Conservation (phyloP, 1,139 yeast species). For the Suhomyces taliae region DNA sequence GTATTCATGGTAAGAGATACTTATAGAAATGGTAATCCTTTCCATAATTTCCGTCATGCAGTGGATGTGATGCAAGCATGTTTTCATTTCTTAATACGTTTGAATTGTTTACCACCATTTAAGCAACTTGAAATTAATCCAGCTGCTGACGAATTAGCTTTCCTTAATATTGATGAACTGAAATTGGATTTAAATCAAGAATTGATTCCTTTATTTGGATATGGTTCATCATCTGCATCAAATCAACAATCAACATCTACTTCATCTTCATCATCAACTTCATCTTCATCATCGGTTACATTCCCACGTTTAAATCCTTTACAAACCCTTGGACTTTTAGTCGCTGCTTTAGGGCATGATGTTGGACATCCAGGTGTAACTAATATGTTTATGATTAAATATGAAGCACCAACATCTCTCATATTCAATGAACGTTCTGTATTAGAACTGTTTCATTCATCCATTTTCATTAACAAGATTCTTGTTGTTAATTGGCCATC, state of each 20-base stretch:
- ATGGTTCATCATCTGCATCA: conserved; percentile 25
- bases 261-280: background rate
- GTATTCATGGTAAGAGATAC: conserved; percentile 68
- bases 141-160: conserved; percentile 23
- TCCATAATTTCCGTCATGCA: conserved; percentile 95
- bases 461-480: conserved; percentile 60
- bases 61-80: conserved; percentile 94
- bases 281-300: conserved; percentile 5
- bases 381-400: conserved; percentile 64
- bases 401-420: conserved; percentile 65
- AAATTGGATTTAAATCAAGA: conserved; percentile 7
- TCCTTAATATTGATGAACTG: conserved; percentile 10
- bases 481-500: conserved; percentile 65
- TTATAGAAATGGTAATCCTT: conserved; percentile 81
- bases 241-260: conserved; percentile 43
- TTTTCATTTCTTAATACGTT: conserved; percentile 56
- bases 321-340: conserved; percentile 59
- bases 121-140: conserved; percentile 37
- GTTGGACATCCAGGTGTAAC: conserved; percentile 96
- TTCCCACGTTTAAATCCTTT: conserved; percentile 35
- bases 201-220: conserved; percentile 10
- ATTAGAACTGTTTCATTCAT: conserved; percentile 82
- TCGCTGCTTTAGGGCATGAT: conserved; percentile 94
- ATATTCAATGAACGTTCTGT: conserved; percentile 67
- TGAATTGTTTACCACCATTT: conserved; percentile 48